Evolutionary conservation across 2,329 filamentous ascomycete species (phyloP).

Genomic region (Cercospora beticola): DNA sequence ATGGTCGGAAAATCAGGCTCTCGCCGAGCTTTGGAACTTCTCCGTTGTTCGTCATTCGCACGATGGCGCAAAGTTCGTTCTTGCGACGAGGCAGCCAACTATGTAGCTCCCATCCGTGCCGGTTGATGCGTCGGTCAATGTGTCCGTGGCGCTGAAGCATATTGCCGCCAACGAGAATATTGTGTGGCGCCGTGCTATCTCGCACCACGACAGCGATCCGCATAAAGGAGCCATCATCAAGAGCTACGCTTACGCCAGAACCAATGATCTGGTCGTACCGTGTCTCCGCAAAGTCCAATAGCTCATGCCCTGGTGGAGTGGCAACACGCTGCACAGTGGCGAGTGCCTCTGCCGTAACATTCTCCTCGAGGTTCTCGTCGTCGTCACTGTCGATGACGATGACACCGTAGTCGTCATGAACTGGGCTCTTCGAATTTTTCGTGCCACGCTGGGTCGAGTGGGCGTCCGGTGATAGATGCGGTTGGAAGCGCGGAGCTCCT

Average conservation of each 20-base stretch:
- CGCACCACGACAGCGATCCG: constrained; percentile 41
- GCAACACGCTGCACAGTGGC: neutral
- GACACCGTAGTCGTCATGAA: neutral
- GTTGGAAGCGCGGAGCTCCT: neutral
- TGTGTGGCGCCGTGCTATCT: neutral
- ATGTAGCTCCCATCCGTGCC: neutral
- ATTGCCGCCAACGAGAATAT: constrained; percentile 39
- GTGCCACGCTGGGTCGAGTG: neutral
- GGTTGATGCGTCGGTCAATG: constrained; percentile 27
- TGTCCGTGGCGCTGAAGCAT: constrained; percentile 38
- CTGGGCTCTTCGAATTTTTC: neutral
- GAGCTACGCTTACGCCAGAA: constrained; percentile 33
- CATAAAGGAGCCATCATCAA: constrained; percentile 41
- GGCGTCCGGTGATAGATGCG: neutral
- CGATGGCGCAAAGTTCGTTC: constrained; percentile 49
- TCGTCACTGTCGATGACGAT: neutral
- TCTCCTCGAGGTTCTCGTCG: neutral
- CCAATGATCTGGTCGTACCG: neutral
- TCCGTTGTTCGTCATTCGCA: constrained; percentile 19
- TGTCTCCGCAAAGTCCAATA: neutral
- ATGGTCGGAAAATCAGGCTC: constrained; percentile 17
- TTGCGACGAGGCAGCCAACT: constrained; percentile 37
- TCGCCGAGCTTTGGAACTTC: constrained; percentile 1
- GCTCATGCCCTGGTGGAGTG: neutral
- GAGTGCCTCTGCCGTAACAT: neutral